phyloP scores from a whole-genome alignment of 805 yeast genomes.

The Pichia scutulata region DNA sequence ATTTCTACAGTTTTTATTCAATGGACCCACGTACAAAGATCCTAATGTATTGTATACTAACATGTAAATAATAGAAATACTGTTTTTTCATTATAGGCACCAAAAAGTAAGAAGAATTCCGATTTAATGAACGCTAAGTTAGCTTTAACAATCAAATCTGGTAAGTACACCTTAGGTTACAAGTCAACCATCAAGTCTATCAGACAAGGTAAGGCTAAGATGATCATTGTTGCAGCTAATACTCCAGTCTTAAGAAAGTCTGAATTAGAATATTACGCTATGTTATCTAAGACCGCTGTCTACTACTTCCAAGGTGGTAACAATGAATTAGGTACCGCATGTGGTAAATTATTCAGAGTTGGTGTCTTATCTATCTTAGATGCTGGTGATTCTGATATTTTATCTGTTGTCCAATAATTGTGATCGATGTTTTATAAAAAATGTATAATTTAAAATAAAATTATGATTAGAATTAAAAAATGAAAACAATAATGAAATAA shows the following conservation, averaged over 20 bases:
- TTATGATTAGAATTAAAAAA: background rate
- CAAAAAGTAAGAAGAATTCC: constrained; percentile 79
- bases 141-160: constrained; percentile 97
- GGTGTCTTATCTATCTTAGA: constrained; percentile 94
- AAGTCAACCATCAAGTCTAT: constrained; percentile 97
- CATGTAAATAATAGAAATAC: constrained; percentile 14
- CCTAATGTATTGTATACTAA: constrained; percentile 29
- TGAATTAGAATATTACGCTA: constrained; percentile 99
- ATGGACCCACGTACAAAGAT: background rate
- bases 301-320: constrained; percentile 99
- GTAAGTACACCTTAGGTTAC: constrained; percentile 99
- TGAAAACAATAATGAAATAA: too few relatives aligned
- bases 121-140: constrained; percentile 97
- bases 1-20: background rate
- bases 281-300: constrained; percentile 94
- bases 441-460: background rate
- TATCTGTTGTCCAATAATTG: constrained; percentile 45
- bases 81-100: constrained; percentile 56
- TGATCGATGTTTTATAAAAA: background rate
- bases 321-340: constrained; percentile 99
- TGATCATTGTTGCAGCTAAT: constrained; percentile 96
- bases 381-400: constrained; percentile 99
- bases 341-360: constrained; percentile 99
- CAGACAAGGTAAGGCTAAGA: constrained; percentile 98
- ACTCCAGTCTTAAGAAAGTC: constrained; percentile 99